Percentiles rank a stretch among this genome's conserved stretches.
phyloP scores from a whole-genome alignment of 805 yeast genomes.

The Kurtzmaniella fragi region DNA sequence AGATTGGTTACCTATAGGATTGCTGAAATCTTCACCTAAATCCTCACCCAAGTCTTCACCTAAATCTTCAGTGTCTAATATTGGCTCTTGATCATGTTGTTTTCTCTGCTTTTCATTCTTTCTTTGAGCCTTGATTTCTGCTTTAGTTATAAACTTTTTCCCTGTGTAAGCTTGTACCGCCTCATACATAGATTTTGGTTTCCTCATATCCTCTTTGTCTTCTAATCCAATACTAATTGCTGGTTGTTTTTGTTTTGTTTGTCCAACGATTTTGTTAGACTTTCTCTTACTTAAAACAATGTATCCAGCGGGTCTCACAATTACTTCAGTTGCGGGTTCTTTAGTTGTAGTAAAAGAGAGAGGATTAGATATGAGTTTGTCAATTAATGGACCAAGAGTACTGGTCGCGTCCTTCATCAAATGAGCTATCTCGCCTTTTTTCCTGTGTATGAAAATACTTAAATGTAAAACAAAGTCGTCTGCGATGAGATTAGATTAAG shows the following conservation, averaged over 20 bases:
- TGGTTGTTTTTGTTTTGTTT: not conserved
- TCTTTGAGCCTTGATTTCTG: constrained; percentile 28
- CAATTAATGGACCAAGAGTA: constrained; percentile 51
- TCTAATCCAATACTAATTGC: not conserved
- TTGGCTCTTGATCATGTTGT: constrained; percentile 4
- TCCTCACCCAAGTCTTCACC: constrained; percentile 16
- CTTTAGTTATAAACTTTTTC: constrained; percentile 46
- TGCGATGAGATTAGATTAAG: too few species aligned
- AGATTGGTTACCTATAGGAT: constrained; percentile 8
- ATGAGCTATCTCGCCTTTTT: too few species aligned
- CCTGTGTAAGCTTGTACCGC: constrained; percentile 57
- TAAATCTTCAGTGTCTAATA: constrained; percentile 12
- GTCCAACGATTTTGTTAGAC: constrained; percentile 6
- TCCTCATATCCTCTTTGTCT: constrained; percentile 8
- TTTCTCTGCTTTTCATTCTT: constrained; percentile 19
- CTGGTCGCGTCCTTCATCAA: constrained; percentile 11
- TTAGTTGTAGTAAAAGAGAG: constrained; percentile 59
- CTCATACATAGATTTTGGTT: constrained; percentile 50
- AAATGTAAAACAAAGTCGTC: too few species aligned
- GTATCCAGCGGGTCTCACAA: constrained; percentile 45
- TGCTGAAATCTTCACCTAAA: constrained; percentile 6
- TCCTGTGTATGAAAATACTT: too few species aligned
- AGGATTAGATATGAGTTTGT: constrained; percentile 57
- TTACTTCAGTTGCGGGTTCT: constrained; percentile 43
- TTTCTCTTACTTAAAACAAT: constrained; percentile 26